Percentiles rank a stretch among this genome's conserved stretches.
These are phyloP conservation scores for Boletus barrowsii DNA, from an alignment of 768 basidiomycete species.

Conservation along the genomic window DNA sequence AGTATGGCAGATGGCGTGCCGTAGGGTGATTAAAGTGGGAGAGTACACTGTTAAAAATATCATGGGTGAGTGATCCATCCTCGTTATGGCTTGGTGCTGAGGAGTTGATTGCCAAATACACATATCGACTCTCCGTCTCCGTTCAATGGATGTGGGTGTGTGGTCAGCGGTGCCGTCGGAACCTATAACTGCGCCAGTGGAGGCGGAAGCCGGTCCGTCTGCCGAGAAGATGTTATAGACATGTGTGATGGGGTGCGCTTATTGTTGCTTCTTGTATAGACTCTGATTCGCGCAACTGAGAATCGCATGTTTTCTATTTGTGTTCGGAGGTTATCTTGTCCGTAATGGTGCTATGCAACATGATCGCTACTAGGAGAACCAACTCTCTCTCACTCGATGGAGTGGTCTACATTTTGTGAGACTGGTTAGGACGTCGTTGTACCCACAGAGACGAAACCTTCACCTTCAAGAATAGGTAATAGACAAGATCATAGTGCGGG, in stretches of 20 bases:
- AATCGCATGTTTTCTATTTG: too few relatives aligned
- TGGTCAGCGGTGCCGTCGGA: conserved; percentile 18
- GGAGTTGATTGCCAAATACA: background rate
- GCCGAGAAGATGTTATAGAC: conserved; percentile 20
- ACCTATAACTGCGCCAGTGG: conserved; percentile 19
- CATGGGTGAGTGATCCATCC: conserved; percentile 34
- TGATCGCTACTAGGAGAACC: too few relatives aligned
- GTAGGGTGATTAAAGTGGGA: conserved; percentile 73
- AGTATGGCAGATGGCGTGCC: conserved; percentile 94
- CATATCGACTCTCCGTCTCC: background rate
- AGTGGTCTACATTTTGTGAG: too few relatives aligned
- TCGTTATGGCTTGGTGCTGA: background rate
- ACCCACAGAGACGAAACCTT: too few relatives aligned
- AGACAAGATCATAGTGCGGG: too few relatives aligned
- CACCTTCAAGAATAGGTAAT: too few relatives aligned
- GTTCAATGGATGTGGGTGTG: background rate
- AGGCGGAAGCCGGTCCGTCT: conserved; percentile 5
- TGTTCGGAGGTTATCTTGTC: background rate
- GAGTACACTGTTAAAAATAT: conserved; percentile 72
- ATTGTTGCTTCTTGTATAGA: conserved; percentile 19
- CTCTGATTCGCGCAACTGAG: conserved; percentile 1
- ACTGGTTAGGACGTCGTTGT: too few relatives aligned
- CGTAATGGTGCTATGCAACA: too few relatives aligned
- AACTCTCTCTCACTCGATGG: too few relatives aligned
- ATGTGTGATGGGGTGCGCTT: background rate